Base-by-base conservation (phyloP, 371 early-diverging fungal species). In the Mortierella sp. region DNA sequence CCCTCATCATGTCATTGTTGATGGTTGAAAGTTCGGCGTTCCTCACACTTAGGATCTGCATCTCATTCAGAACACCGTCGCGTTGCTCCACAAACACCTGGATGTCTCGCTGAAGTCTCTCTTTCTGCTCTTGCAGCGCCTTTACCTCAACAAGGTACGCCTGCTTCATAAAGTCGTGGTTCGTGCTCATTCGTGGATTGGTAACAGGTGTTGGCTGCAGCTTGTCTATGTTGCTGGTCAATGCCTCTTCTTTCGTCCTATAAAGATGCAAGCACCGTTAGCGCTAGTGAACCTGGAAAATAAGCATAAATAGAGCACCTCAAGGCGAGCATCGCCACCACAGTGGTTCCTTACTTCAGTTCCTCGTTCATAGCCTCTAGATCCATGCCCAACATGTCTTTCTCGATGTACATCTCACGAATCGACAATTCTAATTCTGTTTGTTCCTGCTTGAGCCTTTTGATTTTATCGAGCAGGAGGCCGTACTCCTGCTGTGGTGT, bases 1-100 rank as follows among this genome's bases (percentile, higher is more conserved):
- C 73, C 49, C 84, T 78, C 44, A 84, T 82, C 47, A 85, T 64
- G 53, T 84, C 85, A 51, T 84, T 87, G 72, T 87, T 84, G 49
- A 87, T 81, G 15, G 81, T 79, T 3, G 84, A 82, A 5, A 85
- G 63, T 49, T 87, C 83, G 0, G 85, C 84, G 30, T 85, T 87
- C 28, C 84, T 81, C 21, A 83, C 84, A 34, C 83, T 85, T 50
- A 85, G 75, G 60, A 83, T 79, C 47, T 84, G 81, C 76, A 85
- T 84, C 53, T 86, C 85, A 54, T 82, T 79, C 23, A 84, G 60
- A 7, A 83, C 76, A 7, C 78, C 79, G 24, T 81, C 78, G 0
- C 84, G 53, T 23, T 75, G 56, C 17, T 78, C 78, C 26, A 61
- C 54, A 42, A 52, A 76, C 0, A 49, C 26, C 43, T 57, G 65